Evolutionary conservation across 192 early-diverging fungal genomes (phyloP).

Genomic region (Podila epigama): DNA sequence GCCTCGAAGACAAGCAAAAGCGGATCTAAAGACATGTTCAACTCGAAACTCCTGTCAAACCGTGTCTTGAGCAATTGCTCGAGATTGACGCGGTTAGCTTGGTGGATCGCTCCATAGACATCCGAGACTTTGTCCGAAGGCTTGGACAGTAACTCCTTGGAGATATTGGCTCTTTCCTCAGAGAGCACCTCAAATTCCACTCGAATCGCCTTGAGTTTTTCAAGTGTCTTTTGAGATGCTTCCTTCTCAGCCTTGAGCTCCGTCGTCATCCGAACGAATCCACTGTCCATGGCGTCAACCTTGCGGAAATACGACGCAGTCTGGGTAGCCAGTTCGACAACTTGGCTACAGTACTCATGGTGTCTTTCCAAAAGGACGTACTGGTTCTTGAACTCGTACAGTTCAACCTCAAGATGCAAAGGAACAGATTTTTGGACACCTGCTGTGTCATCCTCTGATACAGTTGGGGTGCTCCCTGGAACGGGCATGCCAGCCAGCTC

Average conservation of each 20-base stretch:
- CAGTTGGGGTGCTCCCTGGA: neutral
- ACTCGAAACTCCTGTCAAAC: slow-evolving; percentile 5
- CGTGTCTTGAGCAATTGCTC: slow-evolving; percentile 16
- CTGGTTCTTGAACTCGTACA: slow-evolving; percentile 36
- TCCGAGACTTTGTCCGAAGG: slow-evolving; percentile 29
- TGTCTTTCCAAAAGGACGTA: slow-evolving; percentile 27
- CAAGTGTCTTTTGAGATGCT: slow-evolving; percentile 17
- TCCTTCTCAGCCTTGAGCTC: slow-evolving; percentile 34
- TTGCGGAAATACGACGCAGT: slow-evolving; percentile 7
- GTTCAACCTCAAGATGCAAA: slow-evolving; percentile 38
- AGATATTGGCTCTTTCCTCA: neutral
- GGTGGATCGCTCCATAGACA: slow-evolving; percentile 4
- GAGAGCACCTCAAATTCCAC: slow-evolving; percentile 21
- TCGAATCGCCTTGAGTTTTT: slow-evolving; percentile 31
- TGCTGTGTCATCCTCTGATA: slow-evolving; percentile 4
- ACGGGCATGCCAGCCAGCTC: slow-evolving; percentile 22
- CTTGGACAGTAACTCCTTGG: slow-evolving; percentile 26
- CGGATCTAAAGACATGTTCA: slow-evolving; percentile 16
- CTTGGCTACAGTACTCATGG: slow-evolving; percentile 7
- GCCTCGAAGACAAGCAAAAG: slow-evolving; percentile 20
- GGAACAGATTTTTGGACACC: slow-evolving; percentile 15
- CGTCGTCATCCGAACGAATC: slow-evolving; percentile 27
- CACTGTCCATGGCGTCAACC: slow-evolving; percentile 39
- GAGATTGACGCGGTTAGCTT: slow-evolving; percentile 1
- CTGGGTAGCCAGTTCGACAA: slow-evolving; percentile 1